Percentiles rank a stretch among this genome's conserved stretches.
Conservation (phyloP, 2,329 filamentous ascomycete species). For the Mycocentrospora acerina region DNA sequence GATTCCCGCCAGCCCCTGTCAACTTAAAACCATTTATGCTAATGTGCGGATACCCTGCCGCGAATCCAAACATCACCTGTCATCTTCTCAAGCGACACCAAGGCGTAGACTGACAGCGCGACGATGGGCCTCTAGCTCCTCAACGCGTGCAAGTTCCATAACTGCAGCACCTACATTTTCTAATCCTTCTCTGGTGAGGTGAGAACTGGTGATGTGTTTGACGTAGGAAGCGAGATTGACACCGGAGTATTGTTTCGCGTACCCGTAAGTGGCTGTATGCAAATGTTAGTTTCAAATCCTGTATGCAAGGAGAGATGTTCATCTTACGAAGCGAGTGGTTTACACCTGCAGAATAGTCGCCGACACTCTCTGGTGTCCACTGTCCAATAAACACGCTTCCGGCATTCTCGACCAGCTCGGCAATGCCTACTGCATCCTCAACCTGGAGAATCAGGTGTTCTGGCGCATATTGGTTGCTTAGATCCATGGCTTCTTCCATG, state of each 20-base stretch:
- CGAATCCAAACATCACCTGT: no score
- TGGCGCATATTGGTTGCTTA: constrained; percentile 93
- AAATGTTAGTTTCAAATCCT: constrained; percentile 17
- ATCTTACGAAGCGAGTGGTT: constrained; percentile 94
- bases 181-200: constrained; percentile 82
- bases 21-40: no score
- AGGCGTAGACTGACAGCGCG: constrained; percentile 68
- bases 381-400: constrained; percentile 93
- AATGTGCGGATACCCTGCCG: no score
- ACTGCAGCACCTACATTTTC: constrained; percentile 84
- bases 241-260: constrained; percentile 96
- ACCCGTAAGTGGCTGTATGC: constrained; percentile 85
- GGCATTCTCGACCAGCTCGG: constrained; percentile 84
- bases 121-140: constrained; percentile 91
- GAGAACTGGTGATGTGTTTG: constrained; percentile 96
- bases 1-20: no score
- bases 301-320: no score
- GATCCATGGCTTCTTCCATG: constrained; percentile 71
- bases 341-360: constrained; percentile 96
- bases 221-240: constrained; percentile 95
- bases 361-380: constrained; percentile 97
- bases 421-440: constrained; percentile 69
- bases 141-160: constrained; percentile 92
- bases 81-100: constrained; percentile 33
- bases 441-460: constrained; percentile 96